Base-by-base conservation (phyloP, 768 basidiomycete species). In the Leccinum rimulosum region DNA sequence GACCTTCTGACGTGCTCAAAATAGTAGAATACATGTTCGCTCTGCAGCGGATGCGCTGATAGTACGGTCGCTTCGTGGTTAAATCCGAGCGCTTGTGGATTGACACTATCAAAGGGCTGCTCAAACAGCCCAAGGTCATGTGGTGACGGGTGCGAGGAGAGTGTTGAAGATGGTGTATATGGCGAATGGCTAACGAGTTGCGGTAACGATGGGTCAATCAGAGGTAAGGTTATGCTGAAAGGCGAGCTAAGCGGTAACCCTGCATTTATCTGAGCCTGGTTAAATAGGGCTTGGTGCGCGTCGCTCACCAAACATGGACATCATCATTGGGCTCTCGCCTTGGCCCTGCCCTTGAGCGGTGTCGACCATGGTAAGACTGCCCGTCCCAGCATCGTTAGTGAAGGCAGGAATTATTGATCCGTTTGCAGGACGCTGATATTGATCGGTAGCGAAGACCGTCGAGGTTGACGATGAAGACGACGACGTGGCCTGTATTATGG, bases 21-120 rank as follows among this genome's bases (percentile, higher is more conserved):
- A 72, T 91, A 92, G 72, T 91, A 88, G 64, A 85, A 75, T 54
- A 89, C 82, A 61, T 85, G 81, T 38, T 85, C 82, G 56, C 81
- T 78, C 63, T 84, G 82, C 43, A 81, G 70, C 56, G 74, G 76
- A 61, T 82, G 79, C 43, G 73, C 73, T 28, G 74, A 60, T 55
- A 79, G 61, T 14, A 64, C 57, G 31, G 57, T 55, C 15, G 52
- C 4, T 27, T 68, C 71, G 1, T 61, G 69, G 50, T 50, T 62
- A 54, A 68, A 72, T 35, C 71, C 54, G 57, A 71, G 62, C 69
- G 72, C 47, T 64, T 66, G 67, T 62, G 69, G 68, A 27, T 74
- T 35, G 50, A 73, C 63, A 30, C 69, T 73, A 7, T 76, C 77
- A 57, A 76, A 82, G 11, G 61, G 53, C 54, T 68, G 64, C 30